Base-by-base conservation (phyloP, 179 eudicot genomes). In the Gypsophila paniculata region DNA sequence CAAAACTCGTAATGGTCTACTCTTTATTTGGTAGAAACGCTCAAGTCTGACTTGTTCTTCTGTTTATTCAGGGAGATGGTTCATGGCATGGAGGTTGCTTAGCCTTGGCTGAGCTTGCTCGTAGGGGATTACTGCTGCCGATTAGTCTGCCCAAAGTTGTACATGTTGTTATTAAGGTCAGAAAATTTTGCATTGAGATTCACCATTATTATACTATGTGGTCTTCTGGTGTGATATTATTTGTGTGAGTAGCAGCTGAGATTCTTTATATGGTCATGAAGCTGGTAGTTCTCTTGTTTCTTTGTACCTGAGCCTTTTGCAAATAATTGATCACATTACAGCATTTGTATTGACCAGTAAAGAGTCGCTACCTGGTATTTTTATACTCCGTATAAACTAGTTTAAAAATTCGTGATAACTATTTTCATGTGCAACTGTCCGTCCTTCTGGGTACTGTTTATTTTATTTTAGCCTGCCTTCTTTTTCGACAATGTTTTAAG, bases 31-130 rank as follows among this genome's bases (percentile, higher is more conserved):
- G 51, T 44, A 46, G 44, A 54, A 63, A 39, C 64, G 65, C 55
- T 74, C 65, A 32, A 75, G 25, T 69, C 48, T 68, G 10, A 51
- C 32, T 63, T 46, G 64, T 39, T 67, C 11, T 14, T 48, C 25
- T 66, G 49, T 14, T 25, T 23, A 72, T 72, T 42, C 76, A 94
- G 99, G 99, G 99, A 67, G 97, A 94, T 89, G 97, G 99, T 76
- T 94, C 99, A 22, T 94, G 99, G 99, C 99, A 94, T 79, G 99
- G 99, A 66, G 97, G 99, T 70, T 94, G 99, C 86, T 82, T 94
- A 75, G 99, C 99, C 67, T 80, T 94, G 88, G 99, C 96, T 70
- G 99, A 94, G 84, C 86, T 94, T 78, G 97, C 97, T 75, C 99
- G 99, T 71, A 84, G 99, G 87, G 99, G 99, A 75, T 77, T 91